These are phyloP conservation scores for Hibiscus tridactylites DNA, from an alignment of 345 rosid genomes.

Conservation along the genomic window DNA sequence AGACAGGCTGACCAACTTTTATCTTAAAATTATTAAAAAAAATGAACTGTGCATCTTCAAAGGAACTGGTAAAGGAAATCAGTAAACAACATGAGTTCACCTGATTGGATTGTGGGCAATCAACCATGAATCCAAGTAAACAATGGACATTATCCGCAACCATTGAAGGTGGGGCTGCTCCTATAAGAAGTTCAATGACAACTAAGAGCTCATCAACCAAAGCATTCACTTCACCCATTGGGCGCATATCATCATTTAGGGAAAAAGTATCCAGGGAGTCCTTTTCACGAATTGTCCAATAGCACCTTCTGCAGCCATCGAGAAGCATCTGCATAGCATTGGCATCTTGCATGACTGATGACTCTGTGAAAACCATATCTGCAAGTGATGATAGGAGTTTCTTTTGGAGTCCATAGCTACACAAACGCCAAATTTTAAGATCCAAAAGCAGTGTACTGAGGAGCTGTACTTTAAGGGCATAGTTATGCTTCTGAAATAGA, in stretches of 20 bases:
- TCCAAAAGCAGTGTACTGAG: conserved; percentile 78
- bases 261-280: conserved; percentile 65
- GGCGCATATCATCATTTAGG: conserved; percentile 48
- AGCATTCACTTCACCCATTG: conserved; percentile 91
- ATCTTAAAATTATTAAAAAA: background rate
- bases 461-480: conserved; percentile 87
- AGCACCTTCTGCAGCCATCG: conserved; percentile 98
- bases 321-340: conserved; percentile 98
- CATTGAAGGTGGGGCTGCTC: conserved; percentile 72
- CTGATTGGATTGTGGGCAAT: conserved; percentile 98
- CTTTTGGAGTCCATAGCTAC: conserved; percentile 95
- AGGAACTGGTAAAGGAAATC: background rate
- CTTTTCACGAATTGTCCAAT: conserved; percentile 80
- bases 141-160: conserved; percentile 70
- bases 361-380: conserved; percentile 97
- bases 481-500: conserved; percentile 75
- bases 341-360: conserved; percentile 84
- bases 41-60: background rate
- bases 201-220: conserved; percentile 97
- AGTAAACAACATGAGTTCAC: conserved; percentile 22
- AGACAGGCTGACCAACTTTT: background rate
- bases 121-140: conserved; percentile 89
- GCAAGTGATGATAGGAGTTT: conserved; percentile 90
- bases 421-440: conserved; percentile 88
- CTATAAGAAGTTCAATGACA: conserved; percentile 89